Conservation (phyloP, 495 filamentous ascomycete species). For the Penicillium herquei region DNA sequence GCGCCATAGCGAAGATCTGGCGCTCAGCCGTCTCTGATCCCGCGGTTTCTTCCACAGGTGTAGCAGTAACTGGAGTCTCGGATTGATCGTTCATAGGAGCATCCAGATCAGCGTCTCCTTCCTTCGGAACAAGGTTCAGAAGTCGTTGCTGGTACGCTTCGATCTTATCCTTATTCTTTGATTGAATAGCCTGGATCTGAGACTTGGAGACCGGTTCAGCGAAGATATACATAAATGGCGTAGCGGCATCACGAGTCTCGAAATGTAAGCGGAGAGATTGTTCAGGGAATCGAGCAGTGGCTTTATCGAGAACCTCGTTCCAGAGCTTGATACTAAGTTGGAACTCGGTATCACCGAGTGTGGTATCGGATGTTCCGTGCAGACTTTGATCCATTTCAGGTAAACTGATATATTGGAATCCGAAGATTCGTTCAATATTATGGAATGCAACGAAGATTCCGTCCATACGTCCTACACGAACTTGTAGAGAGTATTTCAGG, state of each 20-base stretch:
- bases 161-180: constrained; percentile 55
- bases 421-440: constrained; percentile 92
- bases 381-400: constrained; percentile 82
- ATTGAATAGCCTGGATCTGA: constrained; percentile 73
- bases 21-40: background rate
- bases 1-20: constrained; percentile 58
- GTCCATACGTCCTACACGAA: constrained; percentile 95
- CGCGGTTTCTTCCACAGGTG: constrained; percentile 7
- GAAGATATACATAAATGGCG: constrained; percentile 83
- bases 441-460: constrained; percentile 98
- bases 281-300: constrained; percentile 66
- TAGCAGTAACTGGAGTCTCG: background rate
- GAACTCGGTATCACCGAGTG: constrained; percentile 86
- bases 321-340: constrained; percentile 72
- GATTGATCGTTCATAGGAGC: constrained; percentile 1
- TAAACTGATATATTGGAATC: constrained; percentile 90
- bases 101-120: constrained; percentile 1
- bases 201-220: constrained; percentile 76
- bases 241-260: constrained; percentile 63
- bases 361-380: constrained; percentile 65
- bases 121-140: constrained; percentile 28
- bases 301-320: constrained; percentile 73
- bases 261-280: constrained; percentile 80
- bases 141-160: constrained; percentile 67
- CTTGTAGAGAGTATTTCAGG: constrained; percentile 95